Conservation (phyloP, 805 yeast species). For the Blastobotrys mokoenaii region DNA sequence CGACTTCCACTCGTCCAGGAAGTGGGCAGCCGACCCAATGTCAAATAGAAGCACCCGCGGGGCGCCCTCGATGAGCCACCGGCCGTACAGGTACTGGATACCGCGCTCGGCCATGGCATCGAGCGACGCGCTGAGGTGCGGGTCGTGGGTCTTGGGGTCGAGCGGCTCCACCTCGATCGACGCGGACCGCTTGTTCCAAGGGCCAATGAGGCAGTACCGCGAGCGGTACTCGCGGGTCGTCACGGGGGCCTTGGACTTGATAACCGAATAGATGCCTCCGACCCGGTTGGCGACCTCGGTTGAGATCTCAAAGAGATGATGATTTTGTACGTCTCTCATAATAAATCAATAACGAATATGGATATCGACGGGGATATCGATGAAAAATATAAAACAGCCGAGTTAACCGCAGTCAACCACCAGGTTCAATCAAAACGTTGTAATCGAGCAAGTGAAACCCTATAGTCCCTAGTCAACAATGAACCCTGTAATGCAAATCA, state of each 20-base stretch:
- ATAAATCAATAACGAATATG: too few species aligned
- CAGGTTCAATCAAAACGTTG: too few species aligned
- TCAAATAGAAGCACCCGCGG: constrained; percentile 89
- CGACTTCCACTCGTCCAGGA: constrained; percentile 85
- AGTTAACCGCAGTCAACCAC: not conserved
- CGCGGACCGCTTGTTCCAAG: constrained; percentile 64
- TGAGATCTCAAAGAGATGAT: constrained; percentile 84
- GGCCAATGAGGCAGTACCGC: constrained; percentile 81
- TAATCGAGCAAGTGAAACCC: too few species aligned
- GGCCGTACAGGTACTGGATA: constrained; percentile 73
- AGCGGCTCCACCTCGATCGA: constrained; percentile 72
- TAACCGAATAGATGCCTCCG: constrained; percentile 95
- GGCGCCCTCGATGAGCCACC: constrained; percentile 97
- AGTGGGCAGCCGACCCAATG: constrained; percentile 58
- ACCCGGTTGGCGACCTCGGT: constrained; percentile 97
- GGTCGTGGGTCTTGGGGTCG: constrained; percentile 34
- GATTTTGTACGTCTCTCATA: constrained; percentile 87
- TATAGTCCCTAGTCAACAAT: too few species aligned
- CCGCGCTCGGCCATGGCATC: constrained; percentile 80
- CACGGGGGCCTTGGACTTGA: constrained; percentile 93
- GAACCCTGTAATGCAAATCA: too few species aligned
- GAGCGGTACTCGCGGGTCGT: constrained; percentile 89
- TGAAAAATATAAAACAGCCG: not conserved
- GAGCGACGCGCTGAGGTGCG: constrained; percentile 49
- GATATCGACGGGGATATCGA: not conserved